phyloP scores from a whole-genome alignment of 108 stramenopile species.

The Cyclotella kingstonii region DNA sequence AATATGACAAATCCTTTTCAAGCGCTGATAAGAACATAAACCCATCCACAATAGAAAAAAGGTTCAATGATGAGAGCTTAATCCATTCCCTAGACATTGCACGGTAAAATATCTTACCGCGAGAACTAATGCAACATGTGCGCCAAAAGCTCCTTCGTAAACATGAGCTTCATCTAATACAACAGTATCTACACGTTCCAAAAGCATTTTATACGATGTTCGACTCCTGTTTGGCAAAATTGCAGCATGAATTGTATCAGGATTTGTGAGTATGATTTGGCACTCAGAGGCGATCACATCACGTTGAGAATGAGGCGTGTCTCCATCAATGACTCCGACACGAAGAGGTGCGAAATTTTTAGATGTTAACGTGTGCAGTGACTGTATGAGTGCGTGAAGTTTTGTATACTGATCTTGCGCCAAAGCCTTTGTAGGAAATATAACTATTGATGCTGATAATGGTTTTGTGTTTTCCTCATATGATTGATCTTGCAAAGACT shows the following conservation, averaged over 20 bases:
- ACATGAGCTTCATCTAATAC: slow-evolving; percentile 94
- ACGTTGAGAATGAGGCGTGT: slow-evolving; percentile 73
- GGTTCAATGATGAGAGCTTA: too few relatives aligned
- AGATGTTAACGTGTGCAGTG: slow-evolving; percentile 18
- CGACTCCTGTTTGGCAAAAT: slow-evolving; percentile 87
- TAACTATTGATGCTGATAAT: slow-evolving; percentile 47
- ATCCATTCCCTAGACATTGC: neutral
- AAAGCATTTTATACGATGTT: slow-evolving; percentile 48
- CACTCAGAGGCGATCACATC: slow-evolving; percentile 52
- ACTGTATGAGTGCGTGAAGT: slow-evolving; percentile 47
- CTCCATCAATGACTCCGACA: slow-evolving; percentile 77
- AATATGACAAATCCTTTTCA: slow-evolving; percentile 69
- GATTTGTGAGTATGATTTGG: slow-evolving; percentile 94
- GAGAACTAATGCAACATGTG: slow-evolving; percentile 93
- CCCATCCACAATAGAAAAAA: too few relatives aligned
- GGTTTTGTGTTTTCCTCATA: slow-evolving; percentile 1
- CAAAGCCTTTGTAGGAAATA: slow-evolving; percentile 97
- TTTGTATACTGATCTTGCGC: slow-evolving; percentile 96
- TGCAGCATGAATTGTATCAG: slow-evolving; percentile 94
- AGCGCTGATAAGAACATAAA: too few relatives aligned
- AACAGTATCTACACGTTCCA: slow-evolving; percentile 69
- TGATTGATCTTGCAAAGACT: slow-evolving; percentile 16
- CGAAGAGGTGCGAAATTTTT: slow-evolving; percentile 23
- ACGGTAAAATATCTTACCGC: slow-evolving; percentile 19
- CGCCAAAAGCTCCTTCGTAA: slow-evolving; percentile 93